Percentiles rank a stretch among this genome's conserved stretches.
Conservation (phyloP, 2,329 filamentous ascomycete species). For the Colletotrichum simmondsii region DNA sequence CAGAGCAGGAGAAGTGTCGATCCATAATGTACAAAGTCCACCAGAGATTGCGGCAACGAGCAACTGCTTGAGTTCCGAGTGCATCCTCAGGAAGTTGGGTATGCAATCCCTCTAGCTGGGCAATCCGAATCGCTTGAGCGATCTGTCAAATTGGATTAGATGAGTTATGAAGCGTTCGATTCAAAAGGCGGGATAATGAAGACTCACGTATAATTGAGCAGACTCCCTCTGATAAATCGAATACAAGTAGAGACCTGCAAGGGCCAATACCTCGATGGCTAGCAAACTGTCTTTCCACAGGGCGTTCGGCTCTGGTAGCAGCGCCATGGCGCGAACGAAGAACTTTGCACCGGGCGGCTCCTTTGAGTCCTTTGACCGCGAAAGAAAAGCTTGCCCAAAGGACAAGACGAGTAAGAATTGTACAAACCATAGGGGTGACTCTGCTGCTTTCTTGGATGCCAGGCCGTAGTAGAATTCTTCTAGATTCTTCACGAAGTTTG, state of each 20-base stretch:
- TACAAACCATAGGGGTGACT: too few relatives aligned
- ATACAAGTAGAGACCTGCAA: constrained; percentile 50
- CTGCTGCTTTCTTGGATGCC: too few relatives aligned
- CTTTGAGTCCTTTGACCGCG: too few relatives aligned
- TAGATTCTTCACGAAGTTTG: constrained; percentile 41
- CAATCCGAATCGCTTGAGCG: constrained; percentile 51
- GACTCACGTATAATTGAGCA: constrained; percentile 39
- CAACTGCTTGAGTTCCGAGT: constrained; percentile 44
- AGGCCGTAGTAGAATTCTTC: constrained; percentile 31
- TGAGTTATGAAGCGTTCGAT: not conserved
- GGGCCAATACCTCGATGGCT: constrained; percentile 48
- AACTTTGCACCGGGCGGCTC: constrained; percentile 35
- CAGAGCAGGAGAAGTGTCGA: constrained; percentile 50
- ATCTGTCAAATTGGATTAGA: constrained; percentile 40
- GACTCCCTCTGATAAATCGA: constrained; percentile 49
- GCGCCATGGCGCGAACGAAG: constrained; percentile 46
- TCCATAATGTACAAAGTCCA: constrained; percentile 55
- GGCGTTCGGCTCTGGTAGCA: constrained; percentile 46
- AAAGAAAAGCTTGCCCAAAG: too few relatives aligned
- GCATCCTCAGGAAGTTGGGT: constrained; percentile 50
- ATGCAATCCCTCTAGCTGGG: constrained; percentile 53
- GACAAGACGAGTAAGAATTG: too few relatives aligned
- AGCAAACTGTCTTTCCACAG: constrained; percentile 50
- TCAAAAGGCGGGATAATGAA: not conserved
- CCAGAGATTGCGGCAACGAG: constrained; percentile 50